Evolutionary conservation across 2,329 filamentous ascomycete genomes (phyloP), one percentile per base, ranked within the genome.

Genomic region (Pseudopithomyces chartarum): DNA sequence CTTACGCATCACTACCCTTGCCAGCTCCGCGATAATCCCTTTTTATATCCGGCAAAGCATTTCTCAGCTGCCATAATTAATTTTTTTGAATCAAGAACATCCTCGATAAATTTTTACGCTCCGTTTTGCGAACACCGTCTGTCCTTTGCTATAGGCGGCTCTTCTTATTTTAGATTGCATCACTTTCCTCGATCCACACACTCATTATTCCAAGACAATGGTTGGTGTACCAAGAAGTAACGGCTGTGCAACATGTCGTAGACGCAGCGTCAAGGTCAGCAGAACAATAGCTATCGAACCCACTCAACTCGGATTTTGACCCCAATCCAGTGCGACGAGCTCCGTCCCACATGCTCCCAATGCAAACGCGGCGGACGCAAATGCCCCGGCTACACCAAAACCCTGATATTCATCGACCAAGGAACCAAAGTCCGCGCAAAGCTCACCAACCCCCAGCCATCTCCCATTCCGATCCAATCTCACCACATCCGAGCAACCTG

Each of bases 191-290:
- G 19, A 23, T 44, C 40, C 11, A 11, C 38, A n/a, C 13, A 22
- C 11, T 44, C 11, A 23, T 20, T 12, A 11, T 10, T 6, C 19
- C 11, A n/a, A 13, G 19, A n/a, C 40, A 19, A 54, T 54, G 52
- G 52, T 54, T 2, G 52, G 43, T 17, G 52, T 48, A 19, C 52
- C 43, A 3, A 48, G 17, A 29, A 54, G 43, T 22, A 54, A 48
- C 23, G 52, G 52, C 6, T 54, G 52, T 36, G 32, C 20, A 26
- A 48, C 43, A n/a, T 54, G 43, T 34, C 52, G 52, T 12, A 46
- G 13, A 15, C 52, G 52, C 12, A 54, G 52, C 36, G 17, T 54
- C 43, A 54, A 54, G 52, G 52, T 54, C 3, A 10, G 39, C 29
- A 20, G 19, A 12, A 5, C 10, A 4, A 26, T 29, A 8, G 8